A percentile compares a stretch with the other conserved stretches of the same genome.
Evolutionary conservation across 768 basidiomycete genomes (phyloP).

Genomic region (Porpolomopsis calyptriformis): DNA sequence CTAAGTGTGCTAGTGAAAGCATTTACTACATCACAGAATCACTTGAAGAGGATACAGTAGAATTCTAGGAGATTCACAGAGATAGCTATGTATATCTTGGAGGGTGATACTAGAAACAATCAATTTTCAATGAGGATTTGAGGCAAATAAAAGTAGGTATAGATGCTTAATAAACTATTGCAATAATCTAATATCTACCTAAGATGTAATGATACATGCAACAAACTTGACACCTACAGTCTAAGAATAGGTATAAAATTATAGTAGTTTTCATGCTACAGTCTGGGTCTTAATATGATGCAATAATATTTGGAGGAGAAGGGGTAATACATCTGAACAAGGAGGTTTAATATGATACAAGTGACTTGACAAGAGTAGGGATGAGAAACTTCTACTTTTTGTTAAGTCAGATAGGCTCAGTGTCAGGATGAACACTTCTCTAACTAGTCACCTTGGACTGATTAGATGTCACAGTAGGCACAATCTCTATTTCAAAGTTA

Average conservation of each 20-base stretch:
- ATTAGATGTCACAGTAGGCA: too few species aligned
- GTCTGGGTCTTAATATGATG: background rate
- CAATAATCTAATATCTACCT: conserved; percentile 6
- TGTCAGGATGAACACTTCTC: background rate
- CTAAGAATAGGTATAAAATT: conserved; percentile 5
- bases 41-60: conserved; percentile 10
- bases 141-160: conserved; percentile 3
- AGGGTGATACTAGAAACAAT: conserved; percentile 11
- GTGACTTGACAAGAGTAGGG: conserved; percentile 5
- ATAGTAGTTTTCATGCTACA: background rate
- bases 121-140: conserved; percentile 9
- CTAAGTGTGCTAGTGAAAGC: conserved; percentile 8
- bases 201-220: background rate
- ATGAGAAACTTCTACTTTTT: conserved; percentile 3
- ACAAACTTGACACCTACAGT: conserved; percentile 1
- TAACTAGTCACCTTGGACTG: background rate
- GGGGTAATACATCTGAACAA: background rate
- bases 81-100: conserved; percentile 10
- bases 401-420: conserved; percentile 12
- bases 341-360: background rate
- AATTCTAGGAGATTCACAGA: conserved; percentile 12
- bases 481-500: too few species aligned
- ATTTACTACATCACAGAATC: conserved; percentile 12
- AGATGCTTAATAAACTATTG: conserved; percentile 2
- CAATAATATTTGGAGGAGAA: background rate